Conservation (phyloP, 2,329 filamentous ascomycete species). For the Talaromyces islandicus region DNA sequence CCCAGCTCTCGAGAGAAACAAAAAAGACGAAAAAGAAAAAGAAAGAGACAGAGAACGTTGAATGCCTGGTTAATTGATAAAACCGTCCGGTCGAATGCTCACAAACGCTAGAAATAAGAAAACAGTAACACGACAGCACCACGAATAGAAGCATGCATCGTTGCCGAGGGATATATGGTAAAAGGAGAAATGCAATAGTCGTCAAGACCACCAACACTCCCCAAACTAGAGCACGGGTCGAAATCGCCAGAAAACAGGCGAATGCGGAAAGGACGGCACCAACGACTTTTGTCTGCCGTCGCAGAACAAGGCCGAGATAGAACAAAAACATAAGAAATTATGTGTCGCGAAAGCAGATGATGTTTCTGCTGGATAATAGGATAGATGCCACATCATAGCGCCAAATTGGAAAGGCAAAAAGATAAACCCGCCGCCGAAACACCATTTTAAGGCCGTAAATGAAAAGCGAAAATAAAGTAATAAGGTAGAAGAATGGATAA, state of each 20-base stretch:
- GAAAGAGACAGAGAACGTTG: neutral
- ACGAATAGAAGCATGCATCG: neutral
- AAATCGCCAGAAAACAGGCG: neutral
- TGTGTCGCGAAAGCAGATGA: neutral
- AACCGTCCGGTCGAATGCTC: neutral
- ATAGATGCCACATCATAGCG: conserved; percentile 9
- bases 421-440: neutral
- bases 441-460: neutral
- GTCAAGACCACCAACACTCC: neutral
- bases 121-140: neutral
- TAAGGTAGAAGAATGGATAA: neutral
- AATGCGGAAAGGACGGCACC: neutral
- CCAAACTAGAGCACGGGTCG: neutral
- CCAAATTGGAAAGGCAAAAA: conserved; percentile 7
- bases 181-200: neutral
- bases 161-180: neutral
- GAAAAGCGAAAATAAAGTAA: neutral
- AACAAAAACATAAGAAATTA: conserved; percentile 8
- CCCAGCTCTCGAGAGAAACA: neutral
- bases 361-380: neutral
- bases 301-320: conserved; percentile 11
- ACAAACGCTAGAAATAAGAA: neutral
- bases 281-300: neutral
- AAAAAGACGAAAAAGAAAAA: neutral
- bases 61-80: neutral